phyloP scores from a whole-genome alignment of 1,139 yeast genomes.

The Candida pseudocylindracea region DNA sequence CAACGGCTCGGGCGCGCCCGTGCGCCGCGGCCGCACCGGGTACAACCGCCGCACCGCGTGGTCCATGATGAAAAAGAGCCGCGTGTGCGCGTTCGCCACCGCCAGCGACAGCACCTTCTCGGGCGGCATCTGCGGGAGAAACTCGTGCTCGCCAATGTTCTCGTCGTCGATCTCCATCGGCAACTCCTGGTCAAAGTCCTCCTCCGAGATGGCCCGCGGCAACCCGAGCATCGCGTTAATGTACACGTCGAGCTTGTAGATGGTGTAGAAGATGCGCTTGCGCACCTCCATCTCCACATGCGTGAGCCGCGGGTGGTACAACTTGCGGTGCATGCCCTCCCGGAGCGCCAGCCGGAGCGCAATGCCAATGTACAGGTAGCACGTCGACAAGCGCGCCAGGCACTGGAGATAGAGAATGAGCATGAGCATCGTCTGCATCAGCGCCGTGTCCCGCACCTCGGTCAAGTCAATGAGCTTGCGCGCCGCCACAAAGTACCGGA shows the following conservation, averaged over 20 bases:
- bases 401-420: constrained; percentile 68
- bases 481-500: constrained; percentile 1
- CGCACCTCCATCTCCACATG: constrained; percentile 77
- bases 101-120: constrained; percentile 42
- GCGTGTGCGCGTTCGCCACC: constrained; percentile 75
- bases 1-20: constrained; percentile 6
- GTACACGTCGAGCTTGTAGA: constrained; percentile 80
- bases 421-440: constrained; percentile 51
- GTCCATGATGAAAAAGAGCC: constrained; percentile 27
- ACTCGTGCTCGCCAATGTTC: constrained; percentile 19
- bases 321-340: constrained; percentile 71
- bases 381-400: constrained; percentile 73
- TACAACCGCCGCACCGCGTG: constrained; percentile 20
- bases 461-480: constrained; percentile 8
- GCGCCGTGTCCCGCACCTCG: constrained; percentile 21
- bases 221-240: constrained; percentile 77
- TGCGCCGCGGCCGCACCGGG: constrained; percentile 13
- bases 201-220: constrained; percentile 54
- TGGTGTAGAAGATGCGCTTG: constrained; percentile 71
- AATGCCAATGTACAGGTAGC: constrained; percentile 84
- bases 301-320: constrained; percentile 30
- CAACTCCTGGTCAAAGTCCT: constrained; percentile 74
- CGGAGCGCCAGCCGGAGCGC: constrained; percentile 73
- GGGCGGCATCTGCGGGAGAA: no score
- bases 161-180: constrained; percentile 81